A percentile compares a stretch with the other conserved stretches of the same genome.
These are phyloP conservation scores for Phyllostachys edulis DNA, from an alignment of 176 grass and related monocot genomes.

Conservation along the genomic window DNA sequence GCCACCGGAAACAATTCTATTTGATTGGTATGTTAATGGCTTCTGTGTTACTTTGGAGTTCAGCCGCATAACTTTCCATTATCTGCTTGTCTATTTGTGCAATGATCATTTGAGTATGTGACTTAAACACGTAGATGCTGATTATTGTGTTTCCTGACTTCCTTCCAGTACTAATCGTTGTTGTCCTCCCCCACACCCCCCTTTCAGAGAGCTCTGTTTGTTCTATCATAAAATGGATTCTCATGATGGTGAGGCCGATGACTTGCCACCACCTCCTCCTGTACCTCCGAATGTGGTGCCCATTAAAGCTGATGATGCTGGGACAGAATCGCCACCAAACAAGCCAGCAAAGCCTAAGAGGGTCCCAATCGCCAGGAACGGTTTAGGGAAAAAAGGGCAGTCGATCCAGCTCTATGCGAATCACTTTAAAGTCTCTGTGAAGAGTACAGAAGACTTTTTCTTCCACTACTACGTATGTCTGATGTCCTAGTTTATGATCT, in stretches of 20 bases:
- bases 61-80: background rate
- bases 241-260: conserved; percentile 34
- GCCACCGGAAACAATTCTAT: background rate
- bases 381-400: conserved; percentile 54
- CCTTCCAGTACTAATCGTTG: background rate
- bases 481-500: conserved; percentile 1
- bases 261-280: conserved; percentile 50
- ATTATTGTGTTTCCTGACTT: background rate
- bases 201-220: conserved; percentile 7
- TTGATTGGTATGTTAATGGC: background rate
- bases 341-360: conserved; percentile 41
- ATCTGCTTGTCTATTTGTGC: background rate
- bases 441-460: conserved; percentile 50
- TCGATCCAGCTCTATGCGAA: conserved; percentile 54
- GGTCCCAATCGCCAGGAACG: conserved; percentile 50
- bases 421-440: conserved; percentile 66
- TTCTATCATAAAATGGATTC: conserved; percentile 31
- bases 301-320: conserved; percentile 13
- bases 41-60: background rate
- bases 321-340: background rate
- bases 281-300: conserved; percentile 54
- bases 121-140: background rate
- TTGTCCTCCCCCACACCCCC: background rate
- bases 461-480: conserved; percentile 75
- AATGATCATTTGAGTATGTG: background rate